Conservation (phyloP, 768 basidiomycete genomes). For the Trametes coccinea region DNA sequence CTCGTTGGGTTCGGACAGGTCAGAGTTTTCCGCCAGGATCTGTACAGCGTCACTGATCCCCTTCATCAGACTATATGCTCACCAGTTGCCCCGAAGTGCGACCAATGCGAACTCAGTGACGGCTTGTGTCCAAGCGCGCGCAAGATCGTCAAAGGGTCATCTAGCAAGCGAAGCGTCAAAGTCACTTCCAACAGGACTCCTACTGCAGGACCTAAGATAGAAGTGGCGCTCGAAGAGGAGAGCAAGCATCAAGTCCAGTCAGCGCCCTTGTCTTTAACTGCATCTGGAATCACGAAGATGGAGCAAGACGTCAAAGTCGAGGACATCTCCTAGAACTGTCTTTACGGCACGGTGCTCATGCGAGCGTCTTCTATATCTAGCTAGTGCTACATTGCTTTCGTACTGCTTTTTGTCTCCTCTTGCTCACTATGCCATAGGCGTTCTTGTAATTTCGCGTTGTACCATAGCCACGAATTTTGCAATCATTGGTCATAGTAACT, state of each 20-base stretch:
- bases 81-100: slow-evolving; percentile 66
- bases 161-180: slow-evolving; percentile 22
- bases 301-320: slow-evolving; percentile 10
- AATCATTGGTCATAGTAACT: slow-evolving; percentile 21
- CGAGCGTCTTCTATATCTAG: background rate
- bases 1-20: slow-evolving; percentile 89
- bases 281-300: background rate
- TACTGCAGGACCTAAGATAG: slow-evolving; percentile 37
- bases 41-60: background rate
- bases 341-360: background rate
- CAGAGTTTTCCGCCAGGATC: slow-evolving; percentile 3
- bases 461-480: too few relatives aligned
- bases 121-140: slow-evolving; percentile 70
- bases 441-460: background rate
- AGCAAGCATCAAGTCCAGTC: slow-evolving; percentile 1
- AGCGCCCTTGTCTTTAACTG: too few relatives aligned
- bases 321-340: background rate
- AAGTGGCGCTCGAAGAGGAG: slow-evolving; percentile 39
- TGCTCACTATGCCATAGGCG: background rate
- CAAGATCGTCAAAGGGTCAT: slow-evolving; percentile 25
- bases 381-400: slow-evolving; percentile 1
- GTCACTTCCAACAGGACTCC: background rate
- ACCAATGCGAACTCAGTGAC: slow-evolving; percentile 57
- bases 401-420: background rate
- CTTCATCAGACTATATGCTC: slow-evolving; percentile 59